phyloP scores from a whole-genome alignment of 768 basidiomycete species.

The Tylopilus cervinicoccineus region DNA sequence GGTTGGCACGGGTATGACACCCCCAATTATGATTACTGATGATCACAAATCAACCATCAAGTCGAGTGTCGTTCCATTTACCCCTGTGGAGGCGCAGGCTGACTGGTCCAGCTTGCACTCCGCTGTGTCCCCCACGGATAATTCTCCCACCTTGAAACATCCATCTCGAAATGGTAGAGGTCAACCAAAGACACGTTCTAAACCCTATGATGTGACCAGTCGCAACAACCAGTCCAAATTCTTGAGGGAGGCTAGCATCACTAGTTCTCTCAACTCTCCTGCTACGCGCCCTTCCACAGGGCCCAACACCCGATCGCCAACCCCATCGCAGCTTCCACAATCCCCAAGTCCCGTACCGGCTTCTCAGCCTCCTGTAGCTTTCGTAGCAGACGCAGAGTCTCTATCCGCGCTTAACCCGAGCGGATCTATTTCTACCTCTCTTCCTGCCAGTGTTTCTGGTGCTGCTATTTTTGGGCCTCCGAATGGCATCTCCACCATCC shows the following conservation, averaged over 20 bases:
- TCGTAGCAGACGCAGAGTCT: slow-evolving; percentile 6
- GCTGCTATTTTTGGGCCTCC: slow-evolving; percentile 14
- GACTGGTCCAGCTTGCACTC: slow-evolving; percentile 47
- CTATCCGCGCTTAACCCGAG: slow-evolving; percentile 3
- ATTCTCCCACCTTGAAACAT: slow-evolving; percentile 44
- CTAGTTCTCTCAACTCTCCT: slow-evolving; percentile 46
- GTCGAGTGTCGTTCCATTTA: slow-evolving; percentile 20
- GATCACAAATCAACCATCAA: slow-evolving; percentile 84
- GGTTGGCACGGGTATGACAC: slow-evolving; percentile 77
- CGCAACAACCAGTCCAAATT: slow-evolving; percentile 39
- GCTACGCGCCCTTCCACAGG: slow-evolving; percentile 35
- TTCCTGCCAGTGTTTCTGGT: slow-evolving; percentile 4
- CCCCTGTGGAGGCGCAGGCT: slow-evolving; percentile 39
- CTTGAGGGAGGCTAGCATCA: slow-evolving; percentile 54
- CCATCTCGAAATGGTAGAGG: slow-evolving; percentile 43
- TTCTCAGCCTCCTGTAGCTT: slow-evolving; percentile 5
- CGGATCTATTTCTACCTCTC: slow-evolving; percentile 9
- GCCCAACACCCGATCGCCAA: slow-evolving; percentile 30
- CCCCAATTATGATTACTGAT: slow-evolving; percentile 98
- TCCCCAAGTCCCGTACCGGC: slow-evolving; percentile 12
- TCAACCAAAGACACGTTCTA: slow-evolving; percentile 54
- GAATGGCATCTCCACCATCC: slow-evolving; percentile 11
- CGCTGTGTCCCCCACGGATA: slow-evolving; percentile 25
- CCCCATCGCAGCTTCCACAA: slow-evolving; percentile 23
- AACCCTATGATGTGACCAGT: slow-evolving; percentile 57